phyloP scores from a whole-genome alignment of 192 early-diverging fungal species.

The Gonapodya prolifera region DNA sequence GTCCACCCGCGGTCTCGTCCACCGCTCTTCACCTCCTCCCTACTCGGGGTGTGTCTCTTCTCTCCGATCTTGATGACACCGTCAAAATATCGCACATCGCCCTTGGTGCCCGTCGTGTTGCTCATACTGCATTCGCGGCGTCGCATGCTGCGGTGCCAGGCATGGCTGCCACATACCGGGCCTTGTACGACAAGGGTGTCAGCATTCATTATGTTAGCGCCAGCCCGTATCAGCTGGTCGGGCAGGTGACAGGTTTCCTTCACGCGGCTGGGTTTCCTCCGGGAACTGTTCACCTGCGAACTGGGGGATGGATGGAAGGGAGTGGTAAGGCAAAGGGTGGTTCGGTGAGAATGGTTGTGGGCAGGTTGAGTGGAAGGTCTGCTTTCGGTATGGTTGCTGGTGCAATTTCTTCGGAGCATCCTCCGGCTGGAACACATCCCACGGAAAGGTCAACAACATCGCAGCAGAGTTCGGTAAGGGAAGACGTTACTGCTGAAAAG shows the following conservation, averaged over 20 bases:
- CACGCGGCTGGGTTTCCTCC: background rate
- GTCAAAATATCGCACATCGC: background rate
- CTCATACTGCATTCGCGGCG: background rate
- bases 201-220: background rate
- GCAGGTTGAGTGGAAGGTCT: no score
- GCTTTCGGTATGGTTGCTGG: no score
- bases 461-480: no score
- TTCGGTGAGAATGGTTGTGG: no score
- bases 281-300: background rate
- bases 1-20: background rate
- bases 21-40: background rate
- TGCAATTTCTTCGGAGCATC: no score
- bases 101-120: background rate
- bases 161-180: background rate
- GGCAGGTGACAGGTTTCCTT: background rate
- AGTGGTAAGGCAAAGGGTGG: background rate
- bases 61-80: background rate
- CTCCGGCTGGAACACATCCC: no score
- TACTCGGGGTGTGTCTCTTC: background rate
- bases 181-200: background rate
- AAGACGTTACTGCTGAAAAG: no score
- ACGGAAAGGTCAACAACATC: no score
- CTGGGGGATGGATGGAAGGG: background rate
- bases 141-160: background rate
- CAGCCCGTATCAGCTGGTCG: background rate